A percentile compares a stretch with the other conserved stretches of the same genome.
phyloP scores from a whole-genome alignment of 805 yeast genomes.

The Starmerella scarabaei region DNA sequence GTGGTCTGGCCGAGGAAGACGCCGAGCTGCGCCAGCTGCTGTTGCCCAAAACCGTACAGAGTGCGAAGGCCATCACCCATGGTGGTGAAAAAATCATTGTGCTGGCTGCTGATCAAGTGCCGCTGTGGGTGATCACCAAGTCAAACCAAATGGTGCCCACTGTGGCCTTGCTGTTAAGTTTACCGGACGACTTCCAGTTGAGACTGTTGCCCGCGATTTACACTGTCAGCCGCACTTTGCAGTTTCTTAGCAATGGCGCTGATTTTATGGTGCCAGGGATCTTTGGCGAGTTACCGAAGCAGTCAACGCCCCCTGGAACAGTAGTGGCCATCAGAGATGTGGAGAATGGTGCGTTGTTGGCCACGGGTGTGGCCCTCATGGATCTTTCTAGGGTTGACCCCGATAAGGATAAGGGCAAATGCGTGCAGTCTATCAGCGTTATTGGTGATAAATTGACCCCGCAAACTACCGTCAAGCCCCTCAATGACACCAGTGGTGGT shows the following conservation, averaged over 20 bases:
- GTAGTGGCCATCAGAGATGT: conserved; percentile 61
- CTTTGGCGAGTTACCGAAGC: conserved; percentile 43
- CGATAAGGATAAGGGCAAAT: conserved; percentile 53
- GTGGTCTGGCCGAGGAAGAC: conserved; percentile 17
- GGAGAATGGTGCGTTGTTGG: conserved; percentile 25
- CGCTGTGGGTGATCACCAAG: conserved; percentile 54
- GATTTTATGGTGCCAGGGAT: conserved; percentile 35
- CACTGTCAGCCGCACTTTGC: conserved; percentile 66
- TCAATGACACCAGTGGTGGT: neutral
- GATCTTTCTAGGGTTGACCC: conserved; percentile 34
- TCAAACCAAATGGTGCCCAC: conserved; percentile 42
- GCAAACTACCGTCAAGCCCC: conserved; percentile 31
- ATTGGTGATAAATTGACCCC: conserved; percentile 51
- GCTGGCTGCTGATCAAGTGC: conserved; percentile 48
- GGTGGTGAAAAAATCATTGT: conserved; percentile 45
- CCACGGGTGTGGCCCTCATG: conserved; percentile 23
- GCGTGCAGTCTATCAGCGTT: conserved; percentile 58
- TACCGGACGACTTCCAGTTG: conserved; percentile 33
- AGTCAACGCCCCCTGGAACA: conserved; percentile 33
- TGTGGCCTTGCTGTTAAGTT: conserved; percentile 52
- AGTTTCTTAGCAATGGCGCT: conserved; percentile 64
- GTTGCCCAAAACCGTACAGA: conserved; percentile 45
- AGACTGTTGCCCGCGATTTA: conserved; percentile 47
- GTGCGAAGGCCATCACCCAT: conserved; percentile 46
- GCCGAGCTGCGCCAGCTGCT: conserved; percentile 28